Evolutionary conservation across 2,329 filamentous ascomycete genomes (phyloP).

Genomic region (Tympanopsis confertula): DNA sequence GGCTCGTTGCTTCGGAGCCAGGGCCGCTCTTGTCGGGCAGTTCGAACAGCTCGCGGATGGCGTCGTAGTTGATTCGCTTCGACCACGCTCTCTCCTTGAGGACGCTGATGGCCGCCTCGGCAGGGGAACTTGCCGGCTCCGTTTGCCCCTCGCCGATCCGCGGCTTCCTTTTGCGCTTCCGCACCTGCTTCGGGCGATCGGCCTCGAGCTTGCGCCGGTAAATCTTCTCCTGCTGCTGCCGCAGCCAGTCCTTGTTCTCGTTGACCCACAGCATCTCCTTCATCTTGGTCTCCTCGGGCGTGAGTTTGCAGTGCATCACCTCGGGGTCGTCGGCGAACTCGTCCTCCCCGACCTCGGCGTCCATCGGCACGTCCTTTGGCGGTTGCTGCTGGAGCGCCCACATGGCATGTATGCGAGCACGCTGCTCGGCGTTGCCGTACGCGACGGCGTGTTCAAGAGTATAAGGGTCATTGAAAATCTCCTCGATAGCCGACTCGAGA

Average conservation of each 20-base stretch:
- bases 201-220: constrained; percentile 58
- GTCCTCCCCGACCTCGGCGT: constrained; percentile 58
- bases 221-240: constrained; percentile 72
- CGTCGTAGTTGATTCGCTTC: constrained; percentile 65
- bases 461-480: constrained; percentile 53
- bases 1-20: too few species aligned
- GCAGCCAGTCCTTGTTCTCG: constrained; percentile 86
- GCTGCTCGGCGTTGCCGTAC: constrained; percentile 44
- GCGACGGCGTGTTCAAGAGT: constrained; percentile 42
- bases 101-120: constrained; percentile 57
- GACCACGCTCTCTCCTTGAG: constrained; percentile 59
- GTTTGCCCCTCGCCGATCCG: constrained; percentile 54
- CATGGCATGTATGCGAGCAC: constrained; percentile 39
- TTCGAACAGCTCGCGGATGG: constrained; percentile 46
- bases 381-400: constrained; percentile 36
- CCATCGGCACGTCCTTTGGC: constrained; percentile 38
- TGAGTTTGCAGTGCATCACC: constrained; percentile 68
- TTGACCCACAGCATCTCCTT: constrained; percentile 94
- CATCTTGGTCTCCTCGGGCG: constrained; percentile 60
- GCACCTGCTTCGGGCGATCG: constrained; percentile 39
- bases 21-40: too few species aligned
- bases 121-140: constrained; percentile 54
- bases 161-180: constrained; percentile 41
- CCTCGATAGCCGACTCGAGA: constrained; percentile 59
- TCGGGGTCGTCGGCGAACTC: constrained; percentile 88